Evolutionary conservation across 495 filamentous ascomycete genomes (phyloP).

Genomic region (Penicillium malachiteum): DNA sequence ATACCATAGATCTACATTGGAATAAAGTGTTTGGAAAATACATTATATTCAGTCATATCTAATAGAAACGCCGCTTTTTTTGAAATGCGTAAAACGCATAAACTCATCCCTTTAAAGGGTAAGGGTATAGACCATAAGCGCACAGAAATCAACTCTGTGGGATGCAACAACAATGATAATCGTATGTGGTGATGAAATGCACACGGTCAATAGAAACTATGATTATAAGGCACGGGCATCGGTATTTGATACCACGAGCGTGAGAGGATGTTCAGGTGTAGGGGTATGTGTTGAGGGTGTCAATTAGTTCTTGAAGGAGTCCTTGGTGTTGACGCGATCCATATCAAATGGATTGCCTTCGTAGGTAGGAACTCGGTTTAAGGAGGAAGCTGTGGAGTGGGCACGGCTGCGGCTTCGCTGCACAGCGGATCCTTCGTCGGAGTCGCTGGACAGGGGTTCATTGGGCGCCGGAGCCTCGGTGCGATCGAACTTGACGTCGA

Average conservation of each 20-base stretch:
- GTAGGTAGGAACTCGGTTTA: slow-evolving; percentile 32
- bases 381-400: slow-evolving; percentile 29
- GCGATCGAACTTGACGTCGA: slow-evolving; percentile 34
- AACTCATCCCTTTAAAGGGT: slow-evolving; percentile 2
- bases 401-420: slow-evolving; percentile 30
- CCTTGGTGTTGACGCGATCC: slow-evolving; percentile 46
- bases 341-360: slow-evolving; percentile 47
- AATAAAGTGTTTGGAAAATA: not conserved
- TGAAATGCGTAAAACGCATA: slow-evolving; percentile 13
- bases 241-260: not conserved
- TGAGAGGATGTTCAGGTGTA: not conserved
- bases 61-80: slow-evolving; percentile 1
- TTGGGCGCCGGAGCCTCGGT: slow-evolving; percentile 40
- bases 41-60: not conserved
- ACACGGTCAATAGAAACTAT: slow-evolving; percentile 6
- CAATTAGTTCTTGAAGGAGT: slow-evolving; percentile 36
- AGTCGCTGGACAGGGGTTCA: slow-evolving; percentile 26
- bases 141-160: not conserved
- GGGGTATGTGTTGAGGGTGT: not conserved
- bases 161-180: slow-evolving; percentile 6
- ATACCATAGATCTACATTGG: no score
- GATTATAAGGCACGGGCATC: slow-evolving; percentile 10
- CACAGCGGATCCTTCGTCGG: slow-evolving; percentile 12
- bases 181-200: not conserved
- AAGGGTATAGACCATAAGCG: slow-evolving; percentile 18